Base-by-base conservation (phyloP, 306 rosid species). In the Hippophae tibetana region DNA sequence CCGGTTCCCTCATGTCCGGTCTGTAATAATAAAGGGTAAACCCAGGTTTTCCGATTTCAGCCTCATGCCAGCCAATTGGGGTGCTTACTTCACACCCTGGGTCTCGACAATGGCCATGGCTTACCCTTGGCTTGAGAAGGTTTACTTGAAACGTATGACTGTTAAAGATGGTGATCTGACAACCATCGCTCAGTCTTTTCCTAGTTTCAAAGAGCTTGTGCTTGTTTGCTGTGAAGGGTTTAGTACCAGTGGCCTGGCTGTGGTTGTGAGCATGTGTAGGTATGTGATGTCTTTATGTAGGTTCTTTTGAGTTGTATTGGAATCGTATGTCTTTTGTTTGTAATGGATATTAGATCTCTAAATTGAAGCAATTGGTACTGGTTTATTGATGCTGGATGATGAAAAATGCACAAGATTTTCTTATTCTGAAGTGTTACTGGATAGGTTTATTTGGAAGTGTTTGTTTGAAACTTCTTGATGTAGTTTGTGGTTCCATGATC, bases 31-130 rank as follows among this genome's bases (percentile, higher is more conserved):
- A 43, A 89, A 89, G 64, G 97, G 97, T 4, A 86, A 80, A 74
- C 95, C 97, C n/a, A 67, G 97, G 66, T 89, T 89, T 64, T 83
- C 97, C 0, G 97, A 89, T 65, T 89, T 89, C 76, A 86, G 83
- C 70, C 84, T 89, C 74, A 67, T 89, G 95, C 97, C 97, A 1
- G 43, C 10, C 8, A 13, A 77, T 69, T 89, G 97, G 97, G 97
- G 95, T 51, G 97, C 92, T 58, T 73, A 77, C 81, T 86, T 89
- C 67, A 5, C 76, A 3, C 97, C 95, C 0, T 89, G 97, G 97
- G 83, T 56, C 26, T 8, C 62, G 0, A 71, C 85, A 50, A 57
- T 84, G 71, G 76, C 84, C 48, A 71, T 65, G 12, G 90, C 93
- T 5, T 89, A 89, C 13, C 97, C 95, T n/a, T 79, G 80, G 82